phyloP scores from a whole-genome alignment of 2,329 filamentous ascomycete species.

The Mollisiaceae sp. region DNA sequence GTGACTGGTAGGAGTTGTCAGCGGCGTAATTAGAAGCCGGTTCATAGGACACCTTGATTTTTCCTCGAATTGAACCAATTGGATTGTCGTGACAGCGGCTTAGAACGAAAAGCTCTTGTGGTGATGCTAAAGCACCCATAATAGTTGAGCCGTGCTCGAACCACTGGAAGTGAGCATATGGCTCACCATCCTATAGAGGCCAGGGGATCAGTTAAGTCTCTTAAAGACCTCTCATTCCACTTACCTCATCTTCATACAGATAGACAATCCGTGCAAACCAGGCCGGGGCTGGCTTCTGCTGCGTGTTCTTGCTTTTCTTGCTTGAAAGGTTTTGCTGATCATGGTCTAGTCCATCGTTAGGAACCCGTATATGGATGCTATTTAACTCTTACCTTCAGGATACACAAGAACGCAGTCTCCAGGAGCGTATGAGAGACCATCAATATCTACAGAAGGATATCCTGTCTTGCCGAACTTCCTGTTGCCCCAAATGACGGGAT shows the following conservation, averaged over 20 bases:
- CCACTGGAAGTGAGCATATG: conserved; percentile 28
- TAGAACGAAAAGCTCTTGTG: conserved; percentile 29
- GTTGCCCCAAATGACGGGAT: background rate
- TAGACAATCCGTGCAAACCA: background rate
- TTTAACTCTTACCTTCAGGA: background rate
- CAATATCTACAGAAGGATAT: background rate
- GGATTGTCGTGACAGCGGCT: conserved; percentile 23
- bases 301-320: no score
- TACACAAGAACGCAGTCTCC: background rate
- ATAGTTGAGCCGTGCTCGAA: conserved; percentile 29
- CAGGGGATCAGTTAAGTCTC: background rate
- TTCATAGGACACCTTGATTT: conserved; percentile 26
- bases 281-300: no score
- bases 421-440: background rate
- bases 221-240: background rate
- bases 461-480: background rate
- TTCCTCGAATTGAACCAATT: conserved; percentile 18
- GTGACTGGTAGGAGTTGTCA: no score
- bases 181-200: background rate
- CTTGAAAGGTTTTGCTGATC: no score
- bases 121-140: conserved; percentile 23
- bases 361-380: no score
- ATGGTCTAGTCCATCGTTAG: no score
- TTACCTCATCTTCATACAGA: background rate
- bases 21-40: background rate